Evolutionary conservation across 2,329 filamentous ascomycete species (phyloP).

Genomic region (Aspergillus uvarum): DNA sequence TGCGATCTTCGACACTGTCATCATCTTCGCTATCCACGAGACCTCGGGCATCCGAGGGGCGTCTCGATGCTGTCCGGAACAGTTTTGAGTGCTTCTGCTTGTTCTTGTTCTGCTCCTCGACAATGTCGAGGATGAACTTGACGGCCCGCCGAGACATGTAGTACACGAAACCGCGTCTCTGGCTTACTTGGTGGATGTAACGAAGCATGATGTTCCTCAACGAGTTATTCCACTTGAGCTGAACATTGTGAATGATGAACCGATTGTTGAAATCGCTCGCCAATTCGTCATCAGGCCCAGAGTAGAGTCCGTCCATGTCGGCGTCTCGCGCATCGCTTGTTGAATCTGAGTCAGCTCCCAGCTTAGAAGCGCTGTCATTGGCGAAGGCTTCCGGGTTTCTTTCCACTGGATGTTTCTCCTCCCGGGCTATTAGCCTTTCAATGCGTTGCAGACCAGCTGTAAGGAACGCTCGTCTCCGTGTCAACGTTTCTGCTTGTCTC

Average conservation of each 20-base stretch:
- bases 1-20: slow-evolving; percentile 75
- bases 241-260: slow-evolving; percentile 96
- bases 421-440: slow-evolving; percentile 46
- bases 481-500: slow-evolving; percentile 57
- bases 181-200: slow-evolving; percentile 96
- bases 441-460: slow-evolving; percentile 58
- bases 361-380: slow-evolving; percentile 28
- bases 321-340: slow-evolving; percentile 56
- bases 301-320: slow-evolving; percentile 59
- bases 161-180: slow-evolving; percentile 93
- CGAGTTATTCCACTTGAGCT: slow-evolving; percentile 97
- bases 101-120: slow-evolving; percentile 84
- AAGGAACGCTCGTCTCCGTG: slow-evolving; percentile 60
- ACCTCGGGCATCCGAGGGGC: slow-evolving; percentile 30
- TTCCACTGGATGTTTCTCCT: slow-evolving; percentile 54
- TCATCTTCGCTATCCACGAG: slow-evolving; percentile 56
- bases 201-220: slow-evolving; percentile 93
- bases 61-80: slow-evolving; percentile 26
- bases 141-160: slow-evolving; percentile 94
- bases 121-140: slow-evolving; percentile 96
- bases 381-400: slow-evolving; percentile 22
- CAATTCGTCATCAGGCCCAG: slow-evolving; percentile 73
- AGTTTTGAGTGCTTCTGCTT: slow-evolving; percentile 50
- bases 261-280: slow-evolving; percentile 96
- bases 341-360: slow-evolving; percentile 38